A percentile compares a stretch with the other conserved stretches of the same genome.
Evolutionary conservation across 371 early-diverging fungal genomes (phyloP).

Genomic region (Mucor mucedo): DNA sequence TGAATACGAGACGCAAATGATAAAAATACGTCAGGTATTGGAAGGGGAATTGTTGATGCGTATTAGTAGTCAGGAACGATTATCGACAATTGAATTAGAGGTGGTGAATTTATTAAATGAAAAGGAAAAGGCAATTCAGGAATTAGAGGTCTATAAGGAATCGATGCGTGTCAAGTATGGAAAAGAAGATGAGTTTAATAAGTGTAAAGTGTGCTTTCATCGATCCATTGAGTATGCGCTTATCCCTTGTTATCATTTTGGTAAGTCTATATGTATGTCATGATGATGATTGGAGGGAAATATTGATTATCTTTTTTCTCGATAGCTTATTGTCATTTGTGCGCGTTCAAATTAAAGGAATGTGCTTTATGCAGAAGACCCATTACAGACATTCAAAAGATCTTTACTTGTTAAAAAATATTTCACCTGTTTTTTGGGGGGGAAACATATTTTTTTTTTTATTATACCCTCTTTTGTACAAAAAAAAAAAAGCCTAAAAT

Average conservation of each 20-base stretch:
- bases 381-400: conserved; percentile 33
- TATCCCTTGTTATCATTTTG: conserved; percentile 46
- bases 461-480: too few relatives aligned
- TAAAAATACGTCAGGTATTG: neutral
- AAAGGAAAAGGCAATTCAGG: conserved; percentile 18
- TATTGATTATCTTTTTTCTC: too few relatives aligned
- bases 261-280: conserved; percentile 24
- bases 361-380: conserved; percentile 46
- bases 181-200: conserved; percentile 20
- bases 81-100: conserved; percentile 14
- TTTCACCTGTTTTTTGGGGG: too few relatives aligned
- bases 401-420: conserved; percentile 26
- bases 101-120: conserved; percentile 14
- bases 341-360: conserved; percentile 37
- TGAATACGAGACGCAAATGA: neutral
- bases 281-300: too few relatives aligned
- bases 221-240: conserved; percentile 35
- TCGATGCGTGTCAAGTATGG: conserved; percentile 4
- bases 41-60: conserved; percentile 6
- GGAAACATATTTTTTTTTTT: too few relatives aligned
- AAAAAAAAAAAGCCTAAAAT: too few relatives aligned
- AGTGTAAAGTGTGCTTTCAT: conserved; percentile 47
- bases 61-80: conserved; percentile 12
- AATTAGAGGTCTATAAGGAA: neutral
- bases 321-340: conserved; percentile 44